Conservation (phyloP, 2,329 filamentous ascomycete species). For the Fusarium nelsonii region DNA sequence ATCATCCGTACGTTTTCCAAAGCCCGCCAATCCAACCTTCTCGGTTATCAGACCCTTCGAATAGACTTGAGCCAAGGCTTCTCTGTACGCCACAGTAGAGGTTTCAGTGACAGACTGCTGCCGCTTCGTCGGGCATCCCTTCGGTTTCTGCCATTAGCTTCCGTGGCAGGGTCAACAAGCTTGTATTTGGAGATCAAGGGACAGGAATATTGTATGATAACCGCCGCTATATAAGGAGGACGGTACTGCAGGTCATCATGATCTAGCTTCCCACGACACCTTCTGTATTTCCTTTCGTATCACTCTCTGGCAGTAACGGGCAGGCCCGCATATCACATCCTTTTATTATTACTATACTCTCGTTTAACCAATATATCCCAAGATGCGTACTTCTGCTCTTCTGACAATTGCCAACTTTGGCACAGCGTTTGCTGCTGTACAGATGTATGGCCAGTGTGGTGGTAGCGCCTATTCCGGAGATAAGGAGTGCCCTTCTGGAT, state of each 20-base stretch:
- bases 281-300: conserved; percentile 30
- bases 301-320: conserved; percentile 21
- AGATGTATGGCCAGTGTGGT: conserved; percentile 38
- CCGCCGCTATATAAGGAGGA: conserved; percentile 22
- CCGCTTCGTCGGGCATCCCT: background rate
- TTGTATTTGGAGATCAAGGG: background rate
- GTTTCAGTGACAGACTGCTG: conserved; percentile 11
- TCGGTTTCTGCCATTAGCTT: conserved; percentile 1
- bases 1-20: conserved; percentile 13
- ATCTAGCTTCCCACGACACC: conserved; percentile 3
- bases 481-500: conserved; percentile 31
- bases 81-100: conserved; percentile 12
- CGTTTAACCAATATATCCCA: conserved; percentile 8
- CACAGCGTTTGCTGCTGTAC: conserved; percentile 34
- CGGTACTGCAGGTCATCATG: background rate
- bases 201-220: background rate
- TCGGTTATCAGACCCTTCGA: conserved; percentile 17
- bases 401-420: conserved; percentile 39
- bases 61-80: conserved; percentile 24
- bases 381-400: conserved; percentile 36
- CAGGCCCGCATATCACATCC: conserved; percentile 28
- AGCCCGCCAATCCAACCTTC: conserved; percentile 30
- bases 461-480: conserved; percentile 31
- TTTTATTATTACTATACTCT: conserved; percentile 20
- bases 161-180: conserved; percentile 4